phyloP scores from a whole-genome alignment of 2,329 filamentous ascomycete genomes.

The Stagonosporopsis cucurbitacearum region DNA sequence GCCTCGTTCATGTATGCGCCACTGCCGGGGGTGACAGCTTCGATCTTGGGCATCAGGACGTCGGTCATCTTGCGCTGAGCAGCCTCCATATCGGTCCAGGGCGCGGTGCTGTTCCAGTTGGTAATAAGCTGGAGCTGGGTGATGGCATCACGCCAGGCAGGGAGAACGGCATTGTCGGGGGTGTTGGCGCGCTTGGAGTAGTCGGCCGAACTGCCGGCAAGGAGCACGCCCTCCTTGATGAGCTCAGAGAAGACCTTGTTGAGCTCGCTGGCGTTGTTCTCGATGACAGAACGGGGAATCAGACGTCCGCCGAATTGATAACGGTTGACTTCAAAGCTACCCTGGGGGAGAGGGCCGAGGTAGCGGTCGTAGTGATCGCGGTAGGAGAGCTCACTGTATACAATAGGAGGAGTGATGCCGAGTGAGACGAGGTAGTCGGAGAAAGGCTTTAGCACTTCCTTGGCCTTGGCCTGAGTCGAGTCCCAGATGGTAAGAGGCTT shows the following conservation, averaged over 20 bases:
- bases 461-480: constrained; percentile 22
- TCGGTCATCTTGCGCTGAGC: constrained; percentile 25
- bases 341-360: constrained; percentile 36
- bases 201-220: constrained; percentile 26
- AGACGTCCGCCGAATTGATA: constrained; percentile 32
- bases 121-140: constrained; percentile 29
- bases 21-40: constrained; percentile 27
- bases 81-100: constrained; percentile 19
- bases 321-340: constrained; percentile 26
- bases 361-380: constrained; percentile 34
- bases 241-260: constrained; percentile 24
- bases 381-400: constrained; percentile 31
- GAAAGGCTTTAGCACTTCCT: constrained; percentile 35
- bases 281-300: constrained; percentile 25
- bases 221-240: constrained; percentile 21
- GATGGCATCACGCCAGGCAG: constrained; percentile 32
- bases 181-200: constrained; percentile 21
- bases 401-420: constrained; percentile 28
- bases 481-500: constrained; percentile 27
- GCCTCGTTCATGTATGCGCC: constrained; percentile 43
- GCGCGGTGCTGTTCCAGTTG: constrained; percentile 28
- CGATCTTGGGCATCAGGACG: constrained; percentile 33
- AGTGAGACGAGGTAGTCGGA: constrained; percentile 24
- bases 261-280: constrained; percentile 25
- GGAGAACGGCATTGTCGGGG: constrained; percentile 31